Evolutionary conservation across 1,284 basidiomycete species (phyloP).

Genomic region (Veloboletus limbatus): DNA sequence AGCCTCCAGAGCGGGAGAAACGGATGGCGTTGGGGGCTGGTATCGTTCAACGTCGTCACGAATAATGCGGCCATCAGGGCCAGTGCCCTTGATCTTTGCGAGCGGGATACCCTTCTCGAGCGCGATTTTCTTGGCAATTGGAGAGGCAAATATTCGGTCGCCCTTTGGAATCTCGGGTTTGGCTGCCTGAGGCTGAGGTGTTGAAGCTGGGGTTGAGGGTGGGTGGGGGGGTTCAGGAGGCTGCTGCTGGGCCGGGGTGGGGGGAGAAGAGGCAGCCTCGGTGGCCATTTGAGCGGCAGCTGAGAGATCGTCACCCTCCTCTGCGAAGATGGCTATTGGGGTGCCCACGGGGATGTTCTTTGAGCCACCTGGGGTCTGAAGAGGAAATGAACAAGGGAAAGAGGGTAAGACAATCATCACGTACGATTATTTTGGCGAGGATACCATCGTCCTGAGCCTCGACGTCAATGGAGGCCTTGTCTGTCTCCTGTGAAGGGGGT

Average conservation of each 20-base stretch:
- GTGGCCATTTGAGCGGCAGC: slow-evolving; percentile 77
- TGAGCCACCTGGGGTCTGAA: slow-evolving; percentile 74
- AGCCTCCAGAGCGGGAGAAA: slow-evolving; percentile 41
- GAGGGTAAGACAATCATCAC: slow-evolving; percentile 19
- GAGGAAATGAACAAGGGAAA: not conserved
- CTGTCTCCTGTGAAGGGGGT: slow-evolving; percentile 75
- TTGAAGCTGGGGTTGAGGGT: slow-evolving; percentile 41
- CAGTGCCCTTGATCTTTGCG: slow-evolving; percentile 88
- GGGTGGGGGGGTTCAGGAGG: slow-evolving; percentile 35
- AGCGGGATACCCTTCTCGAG: slow-evolving; percentile 94
- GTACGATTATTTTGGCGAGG: slow-evolving; percentile 85
- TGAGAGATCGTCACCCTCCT: slow-evolving; percentile 92
- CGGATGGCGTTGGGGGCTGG: slow-evolving; percentile 52
- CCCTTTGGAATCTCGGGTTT: slow-evolving; percentile 62
- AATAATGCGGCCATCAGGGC: slow-evolving; percentile 91
- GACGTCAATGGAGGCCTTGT: slow-evolving; percentile 99
- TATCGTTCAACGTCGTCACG: slow-evolving; percentile 94
- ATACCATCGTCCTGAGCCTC: slow-evolving; percentile 98
- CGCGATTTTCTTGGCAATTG: slow-evolving; percentile 95
- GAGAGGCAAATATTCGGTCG: slow-evolving; percentile 89
- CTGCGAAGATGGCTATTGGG: slow-evolving; percentile 86
- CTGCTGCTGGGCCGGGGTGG: slow-evolving; percentile 38
- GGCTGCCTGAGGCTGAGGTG: slow-evolving; percentile 41
- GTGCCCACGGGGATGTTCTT: slow-evolving; percentile 87
- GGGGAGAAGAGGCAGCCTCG: slow-evolving; percentile 47